phyloP scores from a whole-genome alignment of 495 filamentous ascomycete genomes.

The Geoglossum glabrum region DNA sequence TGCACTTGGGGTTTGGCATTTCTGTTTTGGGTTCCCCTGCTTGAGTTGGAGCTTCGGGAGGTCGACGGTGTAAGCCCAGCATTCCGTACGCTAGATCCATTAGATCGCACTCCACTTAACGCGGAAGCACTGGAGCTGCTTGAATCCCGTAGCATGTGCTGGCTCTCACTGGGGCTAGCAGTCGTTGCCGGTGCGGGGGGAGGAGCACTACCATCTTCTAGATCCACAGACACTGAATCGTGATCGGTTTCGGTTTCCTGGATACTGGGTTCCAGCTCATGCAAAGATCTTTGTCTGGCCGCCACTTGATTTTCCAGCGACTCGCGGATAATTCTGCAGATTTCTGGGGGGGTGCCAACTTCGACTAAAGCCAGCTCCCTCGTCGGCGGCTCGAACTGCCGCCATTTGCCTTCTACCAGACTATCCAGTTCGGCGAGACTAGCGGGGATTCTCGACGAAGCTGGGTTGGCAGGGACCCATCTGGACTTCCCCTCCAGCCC shows the following conservation, averaged over 20 bases:
- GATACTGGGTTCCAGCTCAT: neutral
- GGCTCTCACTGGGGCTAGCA: neutral
- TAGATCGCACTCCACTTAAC: neutral
- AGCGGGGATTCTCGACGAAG: neutral
- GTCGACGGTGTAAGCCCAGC: neutral
- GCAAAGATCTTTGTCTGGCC: neutral
- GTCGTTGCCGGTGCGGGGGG: neutral
- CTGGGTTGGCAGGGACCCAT: neutral
- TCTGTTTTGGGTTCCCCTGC: neutral
- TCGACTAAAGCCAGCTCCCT: neutral
- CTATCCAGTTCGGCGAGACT: neutral
- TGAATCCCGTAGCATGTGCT: neutral
- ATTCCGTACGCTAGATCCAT: neutral
- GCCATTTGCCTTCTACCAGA: neutral
- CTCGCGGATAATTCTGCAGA: neutral
- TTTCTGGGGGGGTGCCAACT: neutral
- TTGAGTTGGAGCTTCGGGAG: neutral
- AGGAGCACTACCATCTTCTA: neutral
- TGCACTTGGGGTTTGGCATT: neutral
- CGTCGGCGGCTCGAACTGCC: neutral
- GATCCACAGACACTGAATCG: neutral
- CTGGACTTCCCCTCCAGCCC: neutral
- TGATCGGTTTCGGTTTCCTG: neutral
- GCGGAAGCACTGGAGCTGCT: neutral
- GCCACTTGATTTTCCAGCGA: neutral